Evolutionary conservation across 148 eudicot genomes (phyloP).

Genomic region (Gaultheria prostrata): DNA sequence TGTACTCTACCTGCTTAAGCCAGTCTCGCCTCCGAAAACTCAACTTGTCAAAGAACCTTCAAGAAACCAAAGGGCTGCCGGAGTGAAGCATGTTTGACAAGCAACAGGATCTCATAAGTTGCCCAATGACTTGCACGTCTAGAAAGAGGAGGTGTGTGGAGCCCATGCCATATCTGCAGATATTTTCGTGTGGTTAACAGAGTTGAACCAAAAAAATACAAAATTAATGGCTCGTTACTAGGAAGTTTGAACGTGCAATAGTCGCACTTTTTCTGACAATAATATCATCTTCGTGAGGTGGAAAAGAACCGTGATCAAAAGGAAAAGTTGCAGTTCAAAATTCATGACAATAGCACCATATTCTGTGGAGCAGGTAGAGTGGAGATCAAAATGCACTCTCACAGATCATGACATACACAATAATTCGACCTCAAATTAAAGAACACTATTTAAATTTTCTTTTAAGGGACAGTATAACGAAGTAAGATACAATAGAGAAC

Average conservation of each 20-base stretch:
- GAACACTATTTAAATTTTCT: not conserved
- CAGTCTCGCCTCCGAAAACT: not conserved
- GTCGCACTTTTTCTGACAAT: not conserved
- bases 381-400: not conserved
- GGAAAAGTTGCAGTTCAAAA: not conserved
- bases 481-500: too few relatives aligned
- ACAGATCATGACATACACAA: not conserved
- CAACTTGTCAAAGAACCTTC: slow-evolving; percentile 7
- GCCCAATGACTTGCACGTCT: not conserved
- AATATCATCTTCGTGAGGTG: not conserved
- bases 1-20: not conserved
- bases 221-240: not conserved
- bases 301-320: not conserved
- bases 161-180: slow-evolving; percentile 9
- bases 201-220: not conserved
- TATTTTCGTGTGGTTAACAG: not conserved
- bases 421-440: not conserved
- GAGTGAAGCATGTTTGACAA: slow-evolving; percentile 3
- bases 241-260: not conserved
- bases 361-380: not conserved
- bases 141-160: not conserved
- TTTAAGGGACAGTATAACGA: not conserved
- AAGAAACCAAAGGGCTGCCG: not conserved
- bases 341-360: not conserved
- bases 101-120: not conserved